These are phyloP conservation scores for Daedaleopsis nitida DNA, from an alignment of 768 basidiomycete species.

Conservation along the genomic window DNA sequence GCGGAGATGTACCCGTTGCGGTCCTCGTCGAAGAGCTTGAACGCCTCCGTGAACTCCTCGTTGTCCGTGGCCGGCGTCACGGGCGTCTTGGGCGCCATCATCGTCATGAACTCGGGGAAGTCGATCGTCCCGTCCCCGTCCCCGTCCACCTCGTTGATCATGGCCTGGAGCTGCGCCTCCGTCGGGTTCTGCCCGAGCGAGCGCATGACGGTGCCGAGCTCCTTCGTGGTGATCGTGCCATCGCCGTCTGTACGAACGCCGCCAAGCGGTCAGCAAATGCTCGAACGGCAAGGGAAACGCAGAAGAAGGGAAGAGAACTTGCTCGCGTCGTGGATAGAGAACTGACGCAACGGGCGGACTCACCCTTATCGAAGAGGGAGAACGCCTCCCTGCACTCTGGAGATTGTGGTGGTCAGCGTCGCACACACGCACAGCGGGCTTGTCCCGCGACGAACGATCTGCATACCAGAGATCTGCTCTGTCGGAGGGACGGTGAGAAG, in stretches of 20 bases:
- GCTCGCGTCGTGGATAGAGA: too few relatives aligned
- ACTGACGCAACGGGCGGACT: constrained; percentile 22
- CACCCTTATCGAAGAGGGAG: constrained; percentile 95
- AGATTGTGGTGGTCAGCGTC: constrained; percentile 8
- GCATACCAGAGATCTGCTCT: constrained; percentile 92
- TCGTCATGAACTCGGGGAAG: constrained; percentile 75
- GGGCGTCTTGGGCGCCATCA: constrained; percentile 86
- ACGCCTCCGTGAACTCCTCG: constrained; percentile 95
- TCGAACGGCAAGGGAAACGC: not conserved
- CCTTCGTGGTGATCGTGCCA: constrained; percentile 88
- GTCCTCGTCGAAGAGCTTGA: constrained; percentile 97
- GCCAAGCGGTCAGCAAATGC: constrained; percentile 4
- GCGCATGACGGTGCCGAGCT: constrained; percentile 93
- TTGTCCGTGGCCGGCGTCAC: constrained; percentile 80
- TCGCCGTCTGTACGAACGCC: constrained; percentile 67
- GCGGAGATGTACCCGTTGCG: constrained; percentile 89
- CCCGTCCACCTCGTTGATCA: constrained; percentile 94
- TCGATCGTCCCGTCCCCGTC: constrained; percentile 90
- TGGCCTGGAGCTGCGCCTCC: constrained; percentile 88
- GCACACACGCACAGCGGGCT: not conserved
- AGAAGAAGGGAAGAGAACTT: too few relatives aligned
- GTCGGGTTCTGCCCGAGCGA: constrained; percentile 93
- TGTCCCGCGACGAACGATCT: not conserved
- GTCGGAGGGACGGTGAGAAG: constrained; percentile 16
- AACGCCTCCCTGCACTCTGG: constrained; percentile 99